These are phyloP conservation scores for Pulicaria dysenterica DNA, from an alignment of 129 eudicot species.

Conservation along the genomic window DNA sequence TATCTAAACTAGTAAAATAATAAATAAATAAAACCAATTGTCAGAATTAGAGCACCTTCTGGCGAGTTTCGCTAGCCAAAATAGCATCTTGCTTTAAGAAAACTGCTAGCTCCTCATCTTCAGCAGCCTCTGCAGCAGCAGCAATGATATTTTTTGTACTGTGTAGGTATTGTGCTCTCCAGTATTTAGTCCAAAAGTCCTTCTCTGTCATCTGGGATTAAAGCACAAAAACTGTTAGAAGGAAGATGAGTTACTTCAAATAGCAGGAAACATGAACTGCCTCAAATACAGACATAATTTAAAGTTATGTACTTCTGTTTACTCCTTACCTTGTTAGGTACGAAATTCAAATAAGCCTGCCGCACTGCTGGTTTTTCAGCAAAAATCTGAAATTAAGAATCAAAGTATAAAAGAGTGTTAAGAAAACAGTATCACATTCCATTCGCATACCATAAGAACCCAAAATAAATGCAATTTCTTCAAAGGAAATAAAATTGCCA, in stretches of 20 bases:
- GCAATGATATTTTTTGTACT: constrained; percentile 95
- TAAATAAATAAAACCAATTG: not conserved
- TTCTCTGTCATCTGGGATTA: constrained; percentile 72
- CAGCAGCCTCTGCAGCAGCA: constrained; percentile 99
- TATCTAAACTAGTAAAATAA: not conserved
- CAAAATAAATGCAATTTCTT: not conserved
- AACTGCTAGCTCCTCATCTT: constrained; percentile 97
- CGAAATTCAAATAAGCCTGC: constrained; percentile 81
- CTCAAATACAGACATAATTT: constrained; percentile 4
- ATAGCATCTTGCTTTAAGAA: constrained; percentile 89
- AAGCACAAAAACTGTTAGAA: not conserved
- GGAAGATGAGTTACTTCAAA: not conserved
- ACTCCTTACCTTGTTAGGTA: constrained; percentile 73
- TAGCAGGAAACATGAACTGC: not conserved
- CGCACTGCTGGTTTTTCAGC: constrained; percentile 99
- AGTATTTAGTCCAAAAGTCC: constrained; percentile 96
- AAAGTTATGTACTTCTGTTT: not conserved
- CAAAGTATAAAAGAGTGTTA: not conserved
- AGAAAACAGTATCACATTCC: not conserved
- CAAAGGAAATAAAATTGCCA: constrained; percentile 1
- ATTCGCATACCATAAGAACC: not conserved
- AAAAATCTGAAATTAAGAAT: constrained; percentile 62
- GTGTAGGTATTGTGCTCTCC: constrained; percentile 97
- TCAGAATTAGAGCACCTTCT: constrained; percentile 58
- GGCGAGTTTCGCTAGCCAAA: constrained; percentile 81